Evolutionary conservation across 1,139 yeast species (phyloP), one percentile per base, ranked within the genome.

Genomic region (Suhomyces kunorum): DNA sequence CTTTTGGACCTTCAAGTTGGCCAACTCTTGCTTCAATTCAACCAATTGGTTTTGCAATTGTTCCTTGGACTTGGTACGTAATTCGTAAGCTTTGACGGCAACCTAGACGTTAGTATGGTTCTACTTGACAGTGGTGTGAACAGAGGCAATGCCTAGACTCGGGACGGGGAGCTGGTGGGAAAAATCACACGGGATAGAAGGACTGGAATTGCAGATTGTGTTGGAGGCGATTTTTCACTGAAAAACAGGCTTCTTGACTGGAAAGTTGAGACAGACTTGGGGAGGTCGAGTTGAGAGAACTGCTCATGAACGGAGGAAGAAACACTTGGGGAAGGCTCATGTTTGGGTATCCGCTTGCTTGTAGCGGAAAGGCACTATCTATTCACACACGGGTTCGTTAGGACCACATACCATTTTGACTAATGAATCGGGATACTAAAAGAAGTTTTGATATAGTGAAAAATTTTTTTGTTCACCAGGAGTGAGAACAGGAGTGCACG

Each of bases 21-120:
- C 92, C 70, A 92, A 86, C 77, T 90, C 97, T 78, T 88, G 88
- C 86, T 90, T 92, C 74, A 89, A 85, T 74, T 89, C 96, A 66
- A 84, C 84, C 73, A 92, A 87, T 80, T 90, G 95, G 66, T 77
- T 74, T 78, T 88, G 92, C 74, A 92, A 89, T 78, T 89, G 92
- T 61, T 88, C 94, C 87, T 90, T 90, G 71, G 96, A 86, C 80
- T 89, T 87, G 73, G 95, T 84, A 79, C 96, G 88, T 74, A 94
- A 86, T 83, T 90, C 97, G 81, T 78, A 87, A 78, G 95, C 83
- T 78, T 86, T 89, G 71, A 87, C 79, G 73, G 87, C 90, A 76
- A 94, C 92, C 95, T 84, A 46, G 29, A 49, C 39, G 66, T 63
- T 60, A 61, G 61, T 53, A 58, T 36, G 51, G 32, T 28, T 34